A percentile compares a stretch with the other conserved stretches of the same genome.
Evolutionary conservation across 2,329 filamentous ascomycete genomes (phyloP).

Genomic region (Delphinella strobiligena): DNA sequence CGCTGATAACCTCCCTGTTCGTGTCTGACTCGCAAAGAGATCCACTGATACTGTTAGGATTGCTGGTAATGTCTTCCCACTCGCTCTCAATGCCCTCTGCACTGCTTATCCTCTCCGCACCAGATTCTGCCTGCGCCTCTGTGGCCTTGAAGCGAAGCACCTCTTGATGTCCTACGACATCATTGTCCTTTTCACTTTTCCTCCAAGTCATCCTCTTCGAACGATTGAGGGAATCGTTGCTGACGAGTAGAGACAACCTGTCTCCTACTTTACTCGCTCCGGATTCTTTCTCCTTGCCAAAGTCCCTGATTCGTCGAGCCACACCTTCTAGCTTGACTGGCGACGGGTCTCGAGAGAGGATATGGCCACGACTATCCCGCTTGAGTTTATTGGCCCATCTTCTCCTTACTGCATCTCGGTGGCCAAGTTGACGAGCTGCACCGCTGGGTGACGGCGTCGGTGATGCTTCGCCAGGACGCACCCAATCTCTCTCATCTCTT

Average conservation of each 20-base stretch:
- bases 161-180: constrained; percentile 18
- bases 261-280: constrained; percentile 1
- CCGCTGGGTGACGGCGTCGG: constrained; percentile 21
- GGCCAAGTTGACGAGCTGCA: constrained; percentile 7
- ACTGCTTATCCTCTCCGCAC: constrained; percentile 11
- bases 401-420: constrained; percentile 1
- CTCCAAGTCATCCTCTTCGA: constrained; percentile 7
- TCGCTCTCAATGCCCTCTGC: constrained; percentile 11
- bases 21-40: too few relatives aligned
- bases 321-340: constrained; percentile 12
- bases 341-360: constrained; percentile 14
- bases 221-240: constrained; percentile 18
- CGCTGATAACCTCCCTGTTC: too few relatives aligned
- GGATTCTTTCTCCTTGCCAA: constrained; percentile 5
- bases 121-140: constrained; percentile 10
- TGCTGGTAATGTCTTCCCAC: constrained; percentile 5
- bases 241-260: constrained; percentile 16
- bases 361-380: constrained; percentile 11
- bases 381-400: constrained; percentile 5
- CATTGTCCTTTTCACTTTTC: constrained; percentile 5
- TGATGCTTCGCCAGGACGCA: constrained; percentile 21
- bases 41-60: too few relatives aligned
- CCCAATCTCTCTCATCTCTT: constrained; percentile 18
- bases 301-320: neutral
- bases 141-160: constrained; percentile 17